Conservation (phyloP, 805 yeast species). For the Spathaspora girioi region DNA sequence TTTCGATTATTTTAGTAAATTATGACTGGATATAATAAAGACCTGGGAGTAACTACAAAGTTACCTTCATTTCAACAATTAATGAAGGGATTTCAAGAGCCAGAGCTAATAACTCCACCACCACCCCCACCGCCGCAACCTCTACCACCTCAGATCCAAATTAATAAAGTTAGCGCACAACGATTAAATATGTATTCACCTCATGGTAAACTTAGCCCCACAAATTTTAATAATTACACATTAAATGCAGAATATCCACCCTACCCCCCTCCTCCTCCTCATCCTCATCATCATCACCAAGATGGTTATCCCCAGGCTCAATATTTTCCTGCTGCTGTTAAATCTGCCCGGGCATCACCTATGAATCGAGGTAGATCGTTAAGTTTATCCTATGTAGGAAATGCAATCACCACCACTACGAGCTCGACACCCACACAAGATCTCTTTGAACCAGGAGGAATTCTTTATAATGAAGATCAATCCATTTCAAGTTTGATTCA, state of each 20-base stretch:
- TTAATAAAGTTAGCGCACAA: not conserved
- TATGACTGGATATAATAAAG: slow-evolving; percentile 1
- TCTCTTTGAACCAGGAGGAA: not conserved
- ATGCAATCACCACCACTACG: not conserved
- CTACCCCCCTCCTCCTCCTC: not conserved
- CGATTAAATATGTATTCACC: not conserved
- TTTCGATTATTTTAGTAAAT: not conserved
- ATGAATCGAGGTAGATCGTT: slow-evolving; percentile 3
- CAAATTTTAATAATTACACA: not conserved
- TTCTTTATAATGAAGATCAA: not conserved
- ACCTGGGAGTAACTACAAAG: slow-evolving; percentile 2
- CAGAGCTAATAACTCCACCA: not conserved
- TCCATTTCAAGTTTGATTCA: slow-evolving; percentile 6
- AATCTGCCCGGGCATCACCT: not conserved
- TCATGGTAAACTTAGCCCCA: not conserved
- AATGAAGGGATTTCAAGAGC: not conserved
- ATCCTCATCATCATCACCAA: not conserved
- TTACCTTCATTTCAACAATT: slow-evolving; percentile 10
- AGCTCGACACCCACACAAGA: not conserved
- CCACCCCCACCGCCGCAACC: not conserved
- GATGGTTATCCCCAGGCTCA: not conserved
- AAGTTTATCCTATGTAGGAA: not conserved
- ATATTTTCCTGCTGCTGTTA: not conserved
- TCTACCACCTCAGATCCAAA: not conserved
- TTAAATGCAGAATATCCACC: not conserved